Percentiles rank a stretch among this genome's conserved stretches.
These are phyloP conservation scores for Chaetoscypha palmicola DNA, from an alignment of 2,329 filamentous ascomycete species.

Conservation along the genomic window DNA sequence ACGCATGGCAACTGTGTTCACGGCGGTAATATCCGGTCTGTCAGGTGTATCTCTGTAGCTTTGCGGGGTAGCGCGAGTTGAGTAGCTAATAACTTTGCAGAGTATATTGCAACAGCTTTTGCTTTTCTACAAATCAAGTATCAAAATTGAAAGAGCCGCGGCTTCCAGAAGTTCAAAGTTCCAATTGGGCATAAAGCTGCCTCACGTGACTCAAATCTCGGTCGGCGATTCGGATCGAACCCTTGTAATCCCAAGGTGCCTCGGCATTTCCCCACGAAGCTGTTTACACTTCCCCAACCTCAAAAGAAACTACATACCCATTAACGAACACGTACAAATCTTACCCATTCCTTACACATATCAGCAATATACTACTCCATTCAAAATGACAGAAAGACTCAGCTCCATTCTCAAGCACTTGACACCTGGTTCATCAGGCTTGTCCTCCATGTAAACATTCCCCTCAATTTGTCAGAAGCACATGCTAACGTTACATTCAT, in stretches of 20 bases:
- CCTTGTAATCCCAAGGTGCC: conserved; percentile 2
- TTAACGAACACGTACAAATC: background rate
- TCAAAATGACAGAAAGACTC: conserved; percentile 76
- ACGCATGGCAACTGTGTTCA: no score
- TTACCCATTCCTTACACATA: background rate
- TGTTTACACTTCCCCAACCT: background rate
- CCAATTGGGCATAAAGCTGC: no score
- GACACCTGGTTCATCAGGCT: conserved; percentile 60
- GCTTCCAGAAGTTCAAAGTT: no score
- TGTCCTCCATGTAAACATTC: conserved; percentile 69
- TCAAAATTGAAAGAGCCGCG: no score
- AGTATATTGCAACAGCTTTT: no score
- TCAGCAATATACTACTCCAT: background rate
- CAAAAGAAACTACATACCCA: background rate
- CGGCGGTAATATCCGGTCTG: no score
- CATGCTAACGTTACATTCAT: conserved; percentile 20
- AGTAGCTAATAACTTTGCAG: no score
- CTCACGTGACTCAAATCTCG: background rate
- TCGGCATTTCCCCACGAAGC: conserved; percentile 1
- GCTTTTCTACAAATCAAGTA: no score
- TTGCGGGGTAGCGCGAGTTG: no score
- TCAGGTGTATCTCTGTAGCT: no score
- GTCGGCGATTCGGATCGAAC: background rate
- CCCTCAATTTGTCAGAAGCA: conserved; percentile 10
- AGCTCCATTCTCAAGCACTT: conserved; percentile 84